Evolutionary conservation across 1,284 basidiomycete species (phyloP), one percentile per base, ranked within the genome.

Genomic region (Porogramme epimiltina): DNA sequence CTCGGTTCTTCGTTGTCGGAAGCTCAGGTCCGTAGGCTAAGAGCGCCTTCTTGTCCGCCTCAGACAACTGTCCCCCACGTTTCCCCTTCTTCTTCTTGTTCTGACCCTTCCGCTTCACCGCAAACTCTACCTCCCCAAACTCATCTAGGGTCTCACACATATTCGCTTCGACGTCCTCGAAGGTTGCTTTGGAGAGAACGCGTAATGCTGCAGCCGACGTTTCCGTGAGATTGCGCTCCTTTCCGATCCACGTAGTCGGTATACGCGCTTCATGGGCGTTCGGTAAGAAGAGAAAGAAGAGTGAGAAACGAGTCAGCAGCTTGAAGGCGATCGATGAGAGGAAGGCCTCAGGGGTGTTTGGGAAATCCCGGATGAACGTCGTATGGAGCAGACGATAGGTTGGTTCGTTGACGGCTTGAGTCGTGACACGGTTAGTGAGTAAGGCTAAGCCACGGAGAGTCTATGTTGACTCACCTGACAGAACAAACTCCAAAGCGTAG

Each of bases 1-100:
- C 69, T 23, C 68, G 66, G 2, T 52, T 45, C 13, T 45, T 38
- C n/a, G 61, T 62, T 6, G 24, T 23, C 2, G 76, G 76, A 0
- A 68, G 52, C 1, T 47, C 33, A 1, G 41, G 33, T 4, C 61
- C 13, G 72, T 53, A 51, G 38, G 48, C 63, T 1, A 48, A 40
- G 34, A 78, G 36, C 16, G 36, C 34, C 11, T 45, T 45, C 3
- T 11, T 19, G 18, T 45, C 44, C 11, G 36, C 44, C 4, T 34
- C 16, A 19, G 36, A 18, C 9, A 23, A 22, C 16, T 23, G 44
- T 23, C n/a, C 22, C 3, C 23, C 36, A n/a, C 44, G 33, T 23
- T 28, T 45, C 23, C 22, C 36, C 15, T 20, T 33, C 44, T 42
- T 42, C 11, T 40, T 42, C 42, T 20, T 42, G 19, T 15, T 48